Conservation (phyloP, 169 alveolate genomes). For the Plasmodium adleri region DNA sequence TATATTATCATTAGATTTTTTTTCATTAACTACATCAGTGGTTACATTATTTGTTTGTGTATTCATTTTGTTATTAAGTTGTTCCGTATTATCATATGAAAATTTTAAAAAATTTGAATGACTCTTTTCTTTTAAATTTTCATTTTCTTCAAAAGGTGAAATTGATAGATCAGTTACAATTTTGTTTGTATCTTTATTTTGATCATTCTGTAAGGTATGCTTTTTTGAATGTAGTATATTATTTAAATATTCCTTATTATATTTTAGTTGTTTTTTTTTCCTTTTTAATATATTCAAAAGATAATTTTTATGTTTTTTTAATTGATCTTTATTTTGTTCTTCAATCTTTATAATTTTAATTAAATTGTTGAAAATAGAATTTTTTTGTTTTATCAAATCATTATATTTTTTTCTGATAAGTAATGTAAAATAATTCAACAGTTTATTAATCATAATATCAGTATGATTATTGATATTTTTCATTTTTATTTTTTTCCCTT, state of each 20-base stretch:
- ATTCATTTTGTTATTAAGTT: no score
- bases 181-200: no score
- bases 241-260: conserved; percentile 36
- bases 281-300: conserved; percentile 40
- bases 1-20: no score
- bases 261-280: conserved; percentile 39
- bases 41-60: no score
- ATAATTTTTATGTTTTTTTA: conserved; percentile 35
- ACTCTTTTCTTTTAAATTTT: neutral
- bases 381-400: conserved; percentile 43
- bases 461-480: conserved; percentile 18
- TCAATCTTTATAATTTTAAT: conserved; percentile 56
- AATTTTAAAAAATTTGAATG: neutral
- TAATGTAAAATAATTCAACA: conserved; percentile 22
- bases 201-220: neutral
- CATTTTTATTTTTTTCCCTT: conserved; percentile 18
- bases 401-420: conserved; percentile 25
- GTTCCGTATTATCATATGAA: no score
- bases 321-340: conserved; percentile 57
- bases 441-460: conserved; percentile 45
- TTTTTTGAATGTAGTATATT: conserved; percentile 27
- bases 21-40: no score
- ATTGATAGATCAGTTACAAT: no score
- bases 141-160: no score
- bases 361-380: conserved; percentile 33